phyloP scores from a whole-genome alignment of 1,284 basidiomycete species.

The Veloporphyrellus conicus region DNA sequence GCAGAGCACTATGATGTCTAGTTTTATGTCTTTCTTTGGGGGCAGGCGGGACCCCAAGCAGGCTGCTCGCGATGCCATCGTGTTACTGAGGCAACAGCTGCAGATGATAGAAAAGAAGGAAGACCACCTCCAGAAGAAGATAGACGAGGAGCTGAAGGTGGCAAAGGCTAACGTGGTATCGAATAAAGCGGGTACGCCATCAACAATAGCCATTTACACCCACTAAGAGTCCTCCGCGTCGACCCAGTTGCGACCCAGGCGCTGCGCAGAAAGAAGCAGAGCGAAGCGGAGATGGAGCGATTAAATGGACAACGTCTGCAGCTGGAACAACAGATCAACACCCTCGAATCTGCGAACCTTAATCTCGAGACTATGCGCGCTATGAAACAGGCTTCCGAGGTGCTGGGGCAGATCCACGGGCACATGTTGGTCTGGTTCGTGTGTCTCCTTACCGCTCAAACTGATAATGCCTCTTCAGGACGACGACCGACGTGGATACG shows the following conservation, averaged over 20 bases:
- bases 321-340: slow-evolving; percentile 95
- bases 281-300: slow-evolving; percentile 85
- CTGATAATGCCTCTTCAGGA: slow-evolving; percentile 44
- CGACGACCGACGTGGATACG: slow-evolving; percentile 87
- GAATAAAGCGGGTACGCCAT: slow-evolving; percentile 83
- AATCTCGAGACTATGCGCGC: slow-evolving; percentile 98
- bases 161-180: slow-evolving; percentile 90
- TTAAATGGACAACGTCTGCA: slow-evolving; percentile 87
- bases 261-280: slow-evolving; percentile 92
- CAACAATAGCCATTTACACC: slow-evolving; percentile 4
- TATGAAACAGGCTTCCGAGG: slow-evolving; percentile 95
- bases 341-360: slow-evolving; percentile 95
- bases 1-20: slow-evolving; percentile 63
- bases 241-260: slow-evolving; percentile 67
- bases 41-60: slow-evolving; percentile 76
- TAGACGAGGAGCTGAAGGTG: slow-evolving; percentile 91
- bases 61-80: slow-evolving; percentile 81
- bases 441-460: neutral
- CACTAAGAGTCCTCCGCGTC: slow-evolving; percentile 7
- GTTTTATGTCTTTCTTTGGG: slow-evolving; percentile 83
- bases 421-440: slow-evolving; percentile 65
- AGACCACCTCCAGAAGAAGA: slow-evolving; percentile 94
- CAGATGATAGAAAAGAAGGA: slow-evolving; percentile 99
- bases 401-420: slow-evolving; percentile 88
- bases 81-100: slow-evolving; percentile 80